Percentiles rank a stretch among this genome's conserved stretches.
These are phyloP conservation scores for Selenicereus undatus DNA, from an alignment of 148 eudicot genomes.

Conservation along the genomic window DNA sequence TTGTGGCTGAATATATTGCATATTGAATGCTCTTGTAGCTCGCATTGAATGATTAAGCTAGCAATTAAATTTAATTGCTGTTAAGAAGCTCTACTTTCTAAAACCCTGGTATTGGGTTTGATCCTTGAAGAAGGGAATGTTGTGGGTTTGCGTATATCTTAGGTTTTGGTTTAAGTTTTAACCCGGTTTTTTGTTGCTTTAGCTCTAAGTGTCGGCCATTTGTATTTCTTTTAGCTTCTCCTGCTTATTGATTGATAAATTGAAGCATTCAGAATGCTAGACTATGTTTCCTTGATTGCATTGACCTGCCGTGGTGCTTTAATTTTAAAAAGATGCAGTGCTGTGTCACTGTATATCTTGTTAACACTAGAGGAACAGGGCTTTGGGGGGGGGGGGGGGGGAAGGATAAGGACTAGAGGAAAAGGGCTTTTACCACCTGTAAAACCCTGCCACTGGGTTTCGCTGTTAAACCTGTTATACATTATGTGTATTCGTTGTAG, in stretches of 20 bases:
- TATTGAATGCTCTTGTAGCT: background rate
- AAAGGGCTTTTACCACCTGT: background rate
- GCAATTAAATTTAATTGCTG: background rate
- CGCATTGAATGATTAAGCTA: background rate
- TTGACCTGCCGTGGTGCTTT: background rate
- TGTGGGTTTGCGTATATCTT: background rate
- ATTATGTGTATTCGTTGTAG: background rate
- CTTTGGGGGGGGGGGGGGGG: too few species aligned
- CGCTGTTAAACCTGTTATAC: background rate
- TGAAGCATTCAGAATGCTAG: background rate
- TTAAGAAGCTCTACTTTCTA: background rate
- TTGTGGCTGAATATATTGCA: background rate
- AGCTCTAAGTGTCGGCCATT: background rate
- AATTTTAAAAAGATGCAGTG: background rate
- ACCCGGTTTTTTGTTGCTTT: background rate
- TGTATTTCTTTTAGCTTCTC: too few species aligned
- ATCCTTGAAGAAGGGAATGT: background rate
- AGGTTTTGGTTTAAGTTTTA: background rate
- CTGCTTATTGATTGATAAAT: background rate
- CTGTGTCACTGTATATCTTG: background rate
- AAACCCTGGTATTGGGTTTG: constrained; percentile 2
- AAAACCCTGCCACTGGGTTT: background rate
- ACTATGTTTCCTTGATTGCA: background rate
- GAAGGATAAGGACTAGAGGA: background rate
- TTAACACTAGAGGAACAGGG: background rate